Evolutionary conservation across 2,329 filamentous ascomycete genomes (phyloP).

Genomic region (Penicillium aurantiogriseum): DNA sequence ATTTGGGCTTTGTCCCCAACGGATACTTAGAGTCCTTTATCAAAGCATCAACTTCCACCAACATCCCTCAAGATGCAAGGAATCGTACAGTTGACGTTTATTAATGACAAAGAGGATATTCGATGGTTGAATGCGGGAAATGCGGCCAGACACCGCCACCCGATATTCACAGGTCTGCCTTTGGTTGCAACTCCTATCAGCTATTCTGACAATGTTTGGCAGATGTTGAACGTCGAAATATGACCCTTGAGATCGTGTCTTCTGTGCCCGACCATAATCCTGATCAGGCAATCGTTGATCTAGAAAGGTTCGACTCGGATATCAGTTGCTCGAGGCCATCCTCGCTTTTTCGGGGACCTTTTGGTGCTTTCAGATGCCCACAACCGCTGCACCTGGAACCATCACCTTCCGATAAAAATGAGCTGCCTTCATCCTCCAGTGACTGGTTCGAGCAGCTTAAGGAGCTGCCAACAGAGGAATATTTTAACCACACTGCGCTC

Average conservation of each 20-base stretch:
- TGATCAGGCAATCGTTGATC: conserved; percentile 10
- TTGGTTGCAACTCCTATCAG: too few relatives aligned
- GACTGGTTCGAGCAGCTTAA: neutral
- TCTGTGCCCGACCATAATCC: conserved; percentile 5
- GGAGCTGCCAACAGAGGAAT: neutral
- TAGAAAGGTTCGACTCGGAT: conserved; percentile 10
- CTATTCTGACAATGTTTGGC: too few relatives aligned
- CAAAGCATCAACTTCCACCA: too few relatives aligned
- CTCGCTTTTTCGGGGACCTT: conserved; percentile 14
- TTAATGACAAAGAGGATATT: too few relatives aligned
- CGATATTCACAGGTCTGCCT: too few relatives aligned
- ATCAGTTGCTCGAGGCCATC: neutral
- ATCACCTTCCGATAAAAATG: neutral
- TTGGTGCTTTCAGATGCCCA: conserved; percentile 13
- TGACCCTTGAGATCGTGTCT: conserved; percentile 11
- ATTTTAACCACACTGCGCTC: neutral
- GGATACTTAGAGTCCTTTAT: too few relatives aligned
- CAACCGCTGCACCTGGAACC: neutral
- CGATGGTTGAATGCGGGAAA: too few relatives aligned
- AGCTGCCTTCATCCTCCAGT: too few relatives aligned
- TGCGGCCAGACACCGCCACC: too few relatives aligned
- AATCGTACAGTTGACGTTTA: too few relatives aligned
- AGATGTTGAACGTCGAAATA: neutral
- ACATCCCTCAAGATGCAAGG: too few relatives aligned
- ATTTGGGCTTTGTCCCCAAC: too few relatives aligned